Percentiles rank a stretch among this genome's conserved stretches.
These are phyloP conservation scores for Aspergillus novoparasiticus DNA, from an alignment of 2,329 filamentous ascomycete genomes.

Conservation along the genomic window DNA sequence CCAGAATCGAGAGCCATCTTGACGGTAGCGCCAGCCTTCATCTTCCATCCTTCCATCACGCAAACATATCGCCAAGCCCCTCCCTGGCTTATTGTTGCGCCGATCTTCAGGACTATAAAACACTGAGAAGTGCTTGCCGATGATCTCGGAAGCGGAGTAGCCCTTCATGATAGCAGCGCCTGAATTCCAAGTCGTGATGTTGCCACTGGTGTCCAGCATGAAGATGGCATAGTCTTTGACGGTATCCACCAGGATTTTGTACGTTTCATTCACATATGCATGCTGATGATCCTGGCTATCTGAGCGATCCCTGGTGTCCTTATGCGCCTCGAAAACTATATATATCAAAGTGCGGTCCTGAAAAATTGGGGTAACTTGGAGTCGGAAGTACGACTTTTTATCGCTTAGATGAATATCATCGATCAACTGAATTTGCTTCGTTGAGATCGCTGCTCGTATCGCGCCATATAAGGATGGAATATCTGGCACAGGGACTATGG, in stretches of 20 bases:
- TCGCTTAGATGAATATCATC: conserved; percentile 30
- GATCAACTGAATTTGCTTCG: conserved; percentile 37
- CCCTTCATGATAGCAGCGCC: conserved; percentile 60
- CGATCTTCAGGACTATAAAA: conserved; percentile 60
- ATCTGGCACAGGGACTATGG: conserved; percentile 37
- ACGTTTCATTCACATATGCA: conserved; percentile 55
- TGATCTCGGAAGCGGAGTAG: conserved; percentile 56
- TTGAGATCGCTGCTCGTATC: conserved; percentile 41
- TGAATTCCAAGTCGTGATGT: conserved; percentile 61
- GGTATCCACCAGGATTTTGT: conserved; percentile 63
- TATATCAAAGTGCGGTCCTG: conserved; percentile 43
- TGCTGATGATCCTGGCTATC: conserved; percentile 40
- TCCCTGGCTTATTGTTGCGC: conserved; percentile 51
- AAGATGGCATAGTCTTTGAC: conserved; percentile 67
- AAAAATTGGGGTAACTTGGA: conserved; percentile 49
- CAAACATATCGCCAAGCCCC: conserved; percentile 56
- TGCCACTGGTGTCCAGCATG: conserved; percentile 59
- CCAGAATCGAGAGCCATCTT: conserved; percentile 62
- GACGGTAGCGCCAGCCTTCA: conserved; percentile 62
- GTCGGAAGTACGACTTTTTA: conserved; percentile 20
- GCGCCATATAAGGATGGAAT: conserved; percentile 40
- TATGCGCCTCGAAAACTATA: conserved; percentile 46
- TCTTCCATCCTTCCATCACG: conserved; percentile 60
- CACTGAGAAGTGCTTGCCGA: conserved; percentile 60
- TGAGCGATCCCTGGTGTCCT: conserved; percentile 36